Evolutionary conservation across 2,329 filamentous ascomycete species (phyloP), one percentile per base, ranked within the genome.

Genomic region (Amylocarpus encephaloides): DNA sequence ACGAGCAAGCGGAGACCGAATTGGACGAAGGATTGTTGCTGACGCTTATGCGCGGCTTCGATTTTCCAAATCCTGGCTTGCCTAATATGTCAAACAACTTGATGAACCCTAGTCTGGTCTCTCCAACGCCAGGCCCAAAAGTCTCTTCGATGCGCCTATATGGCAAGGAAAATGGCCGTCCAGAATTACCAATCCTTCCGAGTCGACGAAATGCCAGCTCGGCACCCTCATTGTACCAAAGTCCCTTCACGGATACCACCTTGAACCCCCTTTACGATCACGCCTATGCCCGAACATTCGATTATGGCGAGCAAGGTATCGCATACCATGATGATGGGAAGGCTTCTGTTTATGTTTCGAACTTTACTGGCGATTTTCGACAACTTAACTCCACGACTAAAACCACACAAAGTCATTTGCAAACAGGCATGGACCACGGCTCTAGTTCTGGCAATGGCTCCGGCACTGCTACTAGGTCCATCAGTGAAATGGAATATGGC

Each of bases 191-290:
- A 33, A 46, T 54, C n/a, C 46, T 43, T 40, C 58, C 56, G 2
- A 45, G 47, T 33, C 60, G 55, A 33, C 55, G 57, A 46, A 30
- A 39, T 32, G 45, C 53, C 15, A 43, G 50, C 18, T 48, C 53
- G 42, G 49, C 55, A 30, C 53, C 58, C n/a, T 59, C 60, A 46
- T 51, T 59, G 30, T 64, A 58, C 16, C 55, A 61, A n/a, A 34
- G 56, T 15, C 62, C 64, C 18, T 62, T 60, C 41, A 55, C 60
- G 35, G 61, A 64, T 18, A 41, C 58, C 9, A 54, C 52, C 18
- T 52, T 51, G 16, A 66, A 65, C 30, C 64, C 64, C 15, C 59
- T 66, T 10, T 64, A 58, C 49, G 57, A 52, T 36, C 54, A 60
- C 12, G 42, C 42, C n/a, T 58, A 58, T 41, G 46, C 54, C 15